These are phyloP conservation scores for Candida pseudoglaebosa DNA, from an alignment of 805 yeast species.

Conservation along the genomic window DNA sequence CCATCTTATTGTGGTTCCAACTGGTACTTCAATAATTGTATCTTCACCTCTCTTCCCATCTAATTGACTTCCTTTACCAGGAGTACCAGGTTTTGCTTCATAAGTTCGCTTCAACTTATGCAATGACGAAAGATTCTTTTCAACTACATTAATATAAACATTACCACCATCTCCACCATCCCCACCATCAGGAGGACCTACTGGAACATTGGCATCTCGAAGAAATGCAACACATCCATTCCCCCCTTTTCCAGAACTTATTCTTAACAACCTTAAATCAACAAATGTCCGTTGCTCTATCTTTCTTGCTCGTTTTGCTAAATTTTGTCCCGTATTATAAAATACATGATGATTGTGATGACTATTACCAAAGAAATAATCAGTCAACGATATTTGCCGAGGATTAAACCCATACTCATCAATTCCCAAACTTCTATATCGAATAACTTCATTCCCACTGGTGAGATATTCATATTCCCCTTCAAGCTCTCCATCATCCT, in stretches of 20 bases:
- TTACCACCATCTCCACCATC: conserved; percentile 96
- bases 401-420: conserved; percentile 12
- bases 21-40: conserved; percentile 78
- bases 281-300: conserved; percentile 38
- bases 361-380: conserved; percentile 38
- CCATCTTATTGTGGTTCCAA: conserved; percentile 87
- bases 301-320: conserved; percentile 25
- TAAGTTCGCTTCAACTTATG: conserved; percentile 67
- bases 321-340: conserved; percentile 6
- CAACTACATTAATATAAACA: conserved; percentile 76
- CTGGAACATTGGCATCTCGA: conserved; percentile 77
- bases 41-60: conserved; percentile 87
- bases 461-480: background rate
- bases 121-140: conserved; percentile 58
- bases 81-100: conserved; percentile 65
- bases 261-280: conserved; percentile 65
- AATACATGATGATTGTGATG: conserved; percentile 37
- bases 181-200: conserved; percentile 99
- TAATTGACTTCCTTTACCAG: conserved; percentile 72
- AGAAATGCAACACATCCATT: conserved; percentile 82
- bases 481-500: background rate
- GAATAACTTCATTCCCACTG: conserved; percentile 3
- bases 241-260: conserved; percentile 84
- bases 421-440: conserved; percentile 16
- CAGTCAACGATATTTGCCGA: conserved; percentile 23